These are phyloP conservation scores for Aspergillus neotritici DNA, from an alignment of 2,329 filamentous ascomycete genomes.

Conservation along the genomic window DNA sequence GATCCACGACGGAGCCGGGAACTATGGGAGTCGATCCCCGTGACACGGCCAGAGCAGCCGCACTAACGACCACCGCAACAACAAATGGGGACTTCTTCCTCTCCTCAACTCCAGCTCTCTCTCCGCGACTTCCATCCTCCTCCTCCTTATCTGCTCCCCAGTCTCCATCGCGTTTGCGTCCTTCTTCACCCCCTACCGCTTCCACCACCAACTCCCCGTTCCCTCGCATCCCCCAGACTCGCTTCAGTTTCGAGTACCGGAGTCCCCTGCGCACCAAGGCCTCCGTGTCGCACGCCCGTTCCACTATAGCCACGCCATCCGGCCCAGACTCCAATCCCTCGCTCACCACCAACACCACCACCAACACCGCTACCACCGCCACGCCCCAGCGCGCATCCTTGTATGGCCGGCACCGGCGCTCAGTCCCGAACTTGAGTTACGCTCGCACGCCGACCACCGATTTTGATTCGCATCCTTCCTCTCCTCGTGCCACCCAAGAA, in stretches of 20 bases:
- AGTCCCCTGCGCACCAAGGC: constrained; percentile 17
- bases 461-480: constrained; percentile 13
- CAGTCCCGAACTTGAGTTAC: constrained; percentile 22
- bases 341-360: constrained; percentile 41
- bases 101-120: too few species aligned
- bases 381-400: constrained; percentile 41
- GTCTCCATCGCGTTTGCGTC: constrained; percentile 32
- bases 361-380: constrained; percentile 47
- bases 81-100: constrained; percentile 9
- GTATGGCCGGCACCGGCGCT: constrained; percentile 31
- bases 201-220: constrained; percentile 3
- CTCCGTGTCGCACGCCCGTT: constrained; percentile 16
- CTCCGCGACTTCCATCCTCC: not conserved
- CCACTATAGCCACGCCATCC: constrained; percentile 7
- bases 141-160: constrained; percentile 18
- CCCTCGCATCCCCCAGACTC: constrained; percentile 18
- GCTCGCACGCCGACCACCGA: constrained; percentile 14
- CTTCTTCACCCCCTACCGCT: constrained; percentile 28
- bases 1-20: not conserved
- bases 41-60: constrained; percentile 25
- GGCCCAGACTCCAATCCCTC: constrained; percentile 3
- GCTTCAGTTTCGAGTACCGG: constrained; percentile 21
- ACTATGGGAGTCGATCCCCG: constrained; percentile 21
- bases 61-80: constrained; percentile 19
- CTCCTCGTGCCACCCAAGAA: constrained; percentile 8